A percentile compares a stretch with the other conserved stretches of the same genome.
Conservation (phyloP, 805 yeast genomes). For the Lipomyces yamanashiensis region DNA sequence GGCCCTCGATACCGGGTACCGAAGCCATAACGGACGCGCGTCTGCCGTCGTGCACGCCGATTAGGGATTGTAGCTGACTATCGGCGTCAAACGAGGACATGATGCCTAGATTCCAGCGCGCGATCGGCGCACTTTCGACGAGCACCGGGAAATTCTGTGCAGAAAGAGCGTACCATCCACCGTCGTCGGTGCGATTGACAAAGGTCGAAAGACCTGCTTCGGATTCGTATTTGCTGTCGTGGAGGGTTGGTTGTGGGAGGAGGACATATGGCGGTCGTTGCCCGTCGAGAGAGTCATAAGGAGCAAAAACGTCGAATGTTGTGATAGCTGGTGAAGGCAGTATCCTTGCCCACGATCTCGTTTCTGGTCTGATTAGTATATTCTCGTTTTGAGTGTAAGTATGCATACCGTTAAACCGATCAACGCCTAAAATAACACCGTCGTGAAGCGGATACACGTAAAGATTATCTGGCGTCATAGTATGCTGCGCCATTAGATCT, state of each 20-base stretch:
- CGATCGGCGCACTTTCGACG: slow-evolving; percentile 76
- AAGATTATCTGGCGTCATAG: slow-evolving; percentile 58
- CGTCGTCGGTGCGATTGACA: slow-evolving; percentile 64
- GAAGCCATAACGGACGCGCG: slow-evolving; percentile 37
- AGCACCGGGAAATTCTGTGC: slow-evolving; percentile 76
- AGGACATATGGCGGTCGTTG: slow-evolving; percentile 39
- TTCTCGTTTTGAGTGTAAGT: background rate
- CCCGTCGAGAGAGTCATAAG: slow-evolving; percentile 11
- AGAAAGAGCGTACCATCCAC: slow-evolving; percentile 85
- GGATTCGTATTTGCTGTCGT: slow-evolving; percentile 4
- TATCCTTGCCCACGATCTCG: slow-evolving; percentile 37
- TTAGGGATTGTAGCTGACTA: slow-evolving; percentile 14
- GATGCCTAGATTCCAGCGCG: slow-evolving; percentile 54
- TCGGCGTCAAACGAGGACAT: slow-evolving; percentile 15
- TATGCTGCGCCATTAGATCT: slow-evolving; percentile 56
- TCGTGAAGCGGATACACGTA: slow-evolving; percentile 86
- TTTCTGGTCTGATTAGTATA: slow-evolving; percentile 8
- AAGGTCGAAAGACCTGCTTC: slow-evolving; percentile 53
- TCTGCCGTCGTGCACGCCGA: slow-evolving; percentile 35
- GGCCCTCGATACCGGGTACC: slow-evolving; percentile 24
- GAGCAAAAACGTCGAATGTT: slow-evolving; percentile 57
- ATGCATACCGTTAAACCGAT: slow-evolving; percentile 68
- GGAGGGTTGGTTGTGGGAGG: slow-evolving; percentile 46
- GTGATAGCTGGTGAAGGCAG: slow-evolving; percentile 30
- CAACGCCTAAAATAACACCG: slow-evolving; percentile 70